phyloP scores from a whole-genome alignment of 176 grass and related monocot genomes.

The Avena sativa region DNA sequence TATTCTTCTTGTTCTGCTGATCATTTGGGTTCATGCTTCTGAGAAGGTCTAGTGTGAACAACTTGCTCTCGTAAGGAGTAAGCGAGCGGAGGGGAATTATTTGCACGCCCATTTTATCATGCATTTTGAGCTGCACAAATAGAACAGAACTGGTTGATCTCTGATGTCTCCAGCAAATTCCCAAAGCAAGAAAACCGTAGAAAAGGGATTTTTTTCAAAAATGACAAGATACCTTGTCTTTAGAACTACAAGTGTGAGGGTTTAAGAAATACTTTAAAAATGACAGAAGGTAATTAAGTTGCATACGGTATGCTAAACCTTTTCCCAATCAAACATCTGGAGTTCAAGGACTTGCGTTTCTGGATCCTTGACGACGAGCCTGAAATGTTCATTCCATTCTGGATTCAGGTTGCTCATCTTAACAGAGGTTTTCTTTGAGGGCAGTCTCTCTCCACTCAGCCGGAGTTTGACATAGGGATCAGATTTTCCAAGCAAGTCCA shows the following conservation, averaged over 20 bases:
- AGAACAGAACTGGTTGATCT: not conserved
- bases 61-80: conserved; percentile 67
- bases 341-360: conserved; percentile 93
- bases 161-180: not conserved
- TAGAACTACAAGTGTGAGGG: not conserved
- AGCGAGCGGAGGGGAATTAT: conserved; percentile 76
- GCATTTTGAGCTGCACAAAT: conserved; percentile 72
- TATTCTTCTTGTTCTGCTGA: conserved; percentile 78
- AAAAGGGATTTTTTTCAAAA: not conserved
- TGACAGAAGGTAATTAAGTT: conserved; percentile 21
- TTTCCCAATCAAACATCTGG: conserved; percentile 97
- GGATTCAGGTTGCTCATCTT: conserved; percentile 93
- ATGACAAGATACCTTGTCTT: not conserved
- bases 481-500: conserved; percentile 97
- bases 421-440: conserved; percentile 85
- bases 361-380: conserved; percentile 92
- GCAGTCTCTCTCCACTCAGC: conserved; percentile 79
- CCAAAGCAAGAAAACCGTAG: not conserved
- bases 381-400: conserved; percentile 98
- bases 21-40: conserved; percentile 85
- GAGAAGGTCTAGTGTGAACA: conserved; percentile 84
- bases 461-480: conserved; percentile 97
- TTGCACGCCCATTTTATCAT: conserved; percentile 95
- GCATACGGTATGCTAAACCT: conserved; percentile 65
- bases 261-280: not conserved